Conservation (phyloP, 176 grass and related monocot species). For the Zoysia pacifica region DNA sequence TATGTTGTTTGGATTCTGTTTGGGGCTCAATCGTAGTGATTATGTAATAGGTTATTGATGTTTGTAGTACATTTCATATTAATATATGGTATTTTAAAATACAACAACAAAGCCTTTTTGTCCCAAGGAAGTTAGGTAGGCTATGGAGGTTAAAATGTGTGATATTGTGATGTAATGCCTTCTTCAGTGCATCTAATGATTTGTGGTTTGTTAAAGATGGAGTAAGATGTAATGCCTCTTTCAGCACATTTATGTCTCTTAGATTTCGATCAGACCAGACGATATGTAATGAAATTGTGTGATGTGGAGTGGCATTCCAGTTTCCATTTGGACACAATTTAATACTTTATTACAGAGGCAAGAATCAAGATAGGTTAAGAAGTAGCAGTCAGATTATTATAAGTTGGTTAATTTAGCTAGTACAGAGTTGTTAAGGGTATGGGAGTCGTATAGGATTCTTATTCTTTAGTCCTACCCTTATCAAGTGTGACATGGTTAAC, state of each 20-base stretch:
- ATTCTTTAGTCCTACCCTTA: no score
- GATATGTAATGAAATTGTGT: neutral
- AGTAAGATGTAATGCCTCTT: neutral
- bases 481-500: neutral
- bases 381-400: neutral
- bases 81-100: neutral
- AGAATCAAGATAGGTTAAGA: neutral
- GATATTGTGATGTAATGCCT: no score
- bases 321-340: neutral
- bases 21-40: neutral
- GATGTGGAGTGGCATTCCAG: neutral
- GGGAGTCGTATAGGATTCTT: no score
- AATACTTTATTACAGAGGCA: neutral
- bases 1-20: neutral
- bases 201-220: neutral
- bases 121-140: no score
- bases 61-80: neutral
- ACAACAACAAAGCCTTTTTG: no score
- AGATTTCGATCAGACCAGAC: neutral
- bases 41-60: neutral
- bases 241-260: neutral
- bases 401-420: neutral
- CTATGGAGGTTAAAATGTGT: no score
- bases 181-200: no score
- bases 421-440: neutral